Conservation (phyloP, 1,284 basidiomycete genomes). For the Leccinum pseudoinsigne region DNA sequence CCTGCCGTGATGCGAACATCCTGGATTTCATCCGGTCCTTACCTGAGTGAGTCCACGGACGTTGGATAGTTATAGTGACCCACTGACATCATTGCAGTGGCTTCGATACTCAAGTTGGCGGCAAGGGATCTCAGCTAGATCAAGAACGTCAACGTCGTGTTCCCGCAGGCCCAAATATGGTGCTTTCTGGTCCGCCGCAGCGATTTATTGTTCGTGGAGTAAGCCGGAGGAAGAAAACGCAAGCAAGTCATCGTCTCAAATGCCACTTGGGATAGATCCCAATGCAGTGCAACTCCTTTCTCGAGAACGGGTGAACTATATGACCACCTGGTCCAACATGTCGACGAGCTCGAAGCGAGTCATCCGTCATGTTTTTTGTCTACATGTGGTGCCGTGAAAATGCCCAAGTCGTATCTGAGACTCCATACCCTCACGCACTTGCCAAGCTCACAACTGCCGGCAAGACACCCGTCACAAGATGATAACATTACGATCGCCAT, state of each 20-base stretch:
- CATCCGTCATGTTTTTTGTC: constrained; percentile 65
- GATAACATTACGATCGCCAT: constrained; percentile 65
- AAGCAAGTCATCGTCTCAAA: constrained; percentile 56
- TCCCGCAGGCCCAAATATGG: constrained; percentile 65
- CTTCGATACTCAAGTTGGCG: constrained; percentile 83
- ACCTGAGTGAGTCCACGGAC: constrained; percentile 61
- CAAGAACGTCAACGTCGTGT: constrained; percentile 78
- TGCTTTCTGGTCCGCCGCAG: constrained; percentile 48
- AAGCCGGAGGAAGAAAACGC: constrained; percentile 58
- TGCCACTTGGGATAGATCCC: constrained; percentile 65
- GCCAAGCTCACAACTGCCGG: constrained; percentile 50
- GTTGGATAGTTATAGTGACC: constrained; percentile 45
- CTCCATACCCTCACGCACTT: constrained; percentile 75
- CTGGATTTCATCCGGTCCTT: constrained; percentile 88
- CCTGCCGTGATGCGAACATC: constrained; percentile 87
- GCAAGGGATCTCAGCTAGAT: constrained; percentile 92
- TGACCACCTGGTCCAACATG: constrained; percentile 64
- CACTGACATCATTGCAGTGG: constrained; percentile 42
- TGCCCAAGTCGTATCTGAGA: constrained; percentile 54
- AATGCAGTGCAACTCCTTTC: constrained; percentile 51
- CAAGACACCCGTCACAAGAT: constrained; percentile 64
- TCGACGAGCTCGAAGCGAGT: constrained; percentile 43
- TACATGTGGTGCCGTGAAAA: constrained; percentile 49
- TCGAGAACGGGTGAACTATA: constrained; percentile 58
- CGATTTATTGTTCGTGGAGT: constrained; percentile 84